Evolutionary conservation across 2,329 filamentous ascomycete genomes (phyloP).

Genomic region (Trichoderma semiorbis): DNA sequence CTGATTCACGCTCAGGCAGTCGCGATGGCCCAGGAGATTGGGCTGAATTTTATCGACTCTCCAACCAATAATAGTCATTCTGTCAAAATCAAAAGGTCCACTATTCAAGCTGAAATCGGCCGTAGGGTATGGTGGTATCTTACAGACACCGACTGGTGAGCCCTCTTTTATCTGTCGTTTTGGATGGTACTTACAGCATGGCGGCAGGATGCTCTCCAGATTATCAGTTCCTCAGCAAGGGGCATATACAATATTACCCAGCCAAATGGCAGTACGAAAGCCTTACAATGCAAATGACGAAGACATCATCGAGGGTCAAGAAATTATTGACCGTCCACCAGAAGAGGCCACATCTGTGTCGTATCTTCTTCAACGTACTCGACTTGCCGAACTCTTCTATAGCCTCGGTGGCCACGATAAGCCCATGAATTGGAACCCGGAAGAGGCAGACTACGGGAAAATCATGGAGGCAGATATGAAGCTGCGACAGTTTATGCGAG

Average conservation of each 20-base stretch:
- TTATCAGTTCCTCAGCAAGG: constrained; percentile 35
- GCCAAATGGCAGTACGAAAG: constrained; percentile 37
- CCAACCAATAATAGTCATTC: constrained; percentile 20
- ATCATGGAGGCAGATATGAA: constrained; percentile 34
- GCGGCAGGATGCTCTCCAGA: constrained; percentile 35
- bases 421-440: constrained; percentile 27
- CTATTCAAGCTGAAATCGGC: constrained; percentile 35
- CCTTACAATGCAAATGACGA: constrained; percentile 39
- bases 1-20: constrained; percentile 29
- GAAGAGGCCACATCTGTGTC: constrained; percentile 34
- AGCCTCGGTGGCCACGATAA: constrained; percentile 30
- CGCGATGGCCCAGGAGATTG: constrained; percentile 32
- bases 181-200: not conserved
- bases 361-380: constrained; percentile 37
- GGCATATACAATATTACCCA: constrained; percentile 35
- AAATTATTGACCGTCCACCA: constrained; percentile 30
- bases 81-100: constrained; percentile 19
- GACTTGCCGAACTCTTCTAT: constrained; percentile 37
- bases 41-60: constrained; percentile 38
- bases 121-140: constrained; percentile 45
- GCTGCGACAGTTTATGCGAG: constrained; percentile 28
- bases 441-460: constrained; percentile 32
- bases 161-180: not conserved
- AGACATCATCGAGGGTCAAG: constrained; percentile 32
- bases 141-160: constrained; percentile 38